A percentile compares a stretch with the other conserved stretches of the same genome.
Evolutionary conservation across 805 yeast genomes (phyloP).

Genomic region (Zygosaccharomyces lentus): DNA sequence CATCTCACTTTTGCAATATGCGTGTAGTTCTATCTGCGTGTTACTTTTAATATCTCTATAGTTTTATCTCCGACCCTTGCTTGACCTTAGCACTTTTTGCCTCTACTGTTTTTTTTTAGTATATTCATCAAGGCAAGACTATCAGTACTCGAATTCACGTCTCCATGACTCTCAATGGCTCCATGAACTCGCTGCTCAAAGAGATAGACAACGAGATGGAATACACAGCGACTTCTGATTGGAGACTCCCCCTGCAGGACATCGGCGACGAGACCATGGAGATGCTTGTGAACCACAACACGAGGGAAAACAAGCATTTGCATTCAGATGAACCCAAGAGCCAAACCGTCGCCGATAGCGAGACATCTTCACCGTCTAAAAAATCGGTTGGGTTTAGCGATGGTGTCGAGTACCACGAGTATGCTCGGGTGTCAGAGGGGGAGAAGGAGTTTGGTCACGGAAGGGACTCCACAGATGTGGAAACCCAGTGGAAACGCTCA

Average conservation of each 20-base stretch:
- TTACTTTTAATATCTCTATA: background rate
- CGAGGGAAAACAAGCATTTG: constrained; percentile 11
- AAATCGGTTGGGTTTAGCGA: constrained; percentile 21
- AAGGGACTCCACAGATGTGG: background rate
- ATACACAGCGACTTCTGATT: constrained; percentile 14
- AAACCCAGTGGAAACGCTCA: constrained; percentile 11
- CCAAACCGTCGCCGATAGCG: background rate
- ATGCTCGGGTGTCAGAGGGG: constrained; percentile 8
- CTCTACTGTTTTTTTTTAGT: background rate
- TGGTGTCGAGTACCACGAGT: constrained; percentile 19
- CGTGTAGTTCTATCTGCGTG: background rate
- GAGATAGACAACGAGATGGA: constrained; percentile 33
- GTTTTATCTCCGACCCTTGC: background rate
- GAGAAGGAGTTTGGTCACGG: background rate
- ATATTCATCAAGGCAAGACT: background rate
- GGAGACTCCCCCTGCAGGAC: constrained; percentile 27
- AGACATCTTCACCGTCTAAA: constrained; percentile 3
- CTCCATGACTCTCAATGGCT: constrained; percentile 10
- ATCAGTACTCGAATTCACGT: background rate
- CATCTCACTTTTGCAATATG: background rate
- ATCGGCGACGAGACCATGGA: constrained; percentile 36
- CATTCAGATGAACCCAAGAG: background rate
- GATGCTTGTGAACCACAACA: constrained; percentile 28
- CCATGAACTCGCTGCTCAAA: constrained; percentile 29
- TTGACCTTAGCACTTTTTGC: background rate